Conservation (phyloP, 257 asterid species). For the Petunia secreta region DNA sequence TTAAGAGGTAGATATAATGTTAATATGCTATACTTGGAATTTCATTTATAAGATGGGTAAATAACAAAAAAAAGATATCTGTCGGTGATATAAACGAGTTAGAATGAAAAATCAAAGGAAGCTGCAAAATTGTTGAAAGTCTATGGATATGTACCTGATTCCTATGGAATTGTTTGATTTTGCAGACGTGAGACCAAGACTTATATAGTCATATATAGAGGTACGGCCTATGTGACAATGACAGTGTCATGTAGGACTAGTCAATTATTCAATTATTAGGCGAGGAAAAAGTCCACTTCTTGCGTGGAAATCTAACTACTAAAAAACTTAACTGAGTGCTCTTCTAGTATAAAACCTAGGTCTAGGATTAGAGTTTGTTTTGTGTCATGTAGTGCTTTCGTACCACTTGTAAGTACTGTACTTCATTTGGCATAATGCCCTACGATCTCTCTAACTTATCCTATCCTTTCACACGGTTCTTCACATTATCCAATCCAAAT, state of each 20-base stretch:
- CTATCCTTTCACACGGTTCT: constrained; percentile 33
- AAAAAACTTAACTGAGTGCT: neutral
- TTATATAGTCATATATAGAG: neutral
- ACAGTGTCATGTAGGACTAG: neutral
- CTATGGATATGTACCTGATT: too few species aligned
- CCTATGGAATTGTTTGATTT: neutral
- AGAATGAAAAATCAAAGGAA: neutral
- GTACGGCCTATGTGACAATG: constrained; percentile 13
- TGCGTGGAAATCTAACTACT: neutral
- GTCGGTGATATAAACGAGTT: neutral
- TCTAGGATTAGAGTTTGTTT: neutral
- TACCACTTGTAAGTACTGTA: constrained; percentile 7
- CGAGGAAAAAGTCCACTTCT: neutral
- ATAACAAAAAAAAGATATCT: neutral
- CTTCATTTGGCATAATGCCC: neutral
- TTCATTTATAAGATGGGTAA: neutral
- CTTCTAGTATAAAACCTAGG: neutral
- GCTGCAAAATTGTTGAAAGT: neutral
- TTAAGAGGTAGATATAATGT: too few species aligned
- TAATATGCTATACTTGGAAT: neutral
- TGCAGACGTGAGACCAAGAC: constrained; percentile 6
- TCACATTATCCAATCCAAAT: neutral
- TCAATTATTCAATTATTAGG: constrained; percentile 11
- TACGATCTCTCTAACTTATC: constrained; percentile 18
- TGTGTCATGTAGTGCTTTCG: constrained; percentile 3